Conservation (phyloP, 2,329 filamentous ascomycete species). For the Emergomyces africanus region DNA sequence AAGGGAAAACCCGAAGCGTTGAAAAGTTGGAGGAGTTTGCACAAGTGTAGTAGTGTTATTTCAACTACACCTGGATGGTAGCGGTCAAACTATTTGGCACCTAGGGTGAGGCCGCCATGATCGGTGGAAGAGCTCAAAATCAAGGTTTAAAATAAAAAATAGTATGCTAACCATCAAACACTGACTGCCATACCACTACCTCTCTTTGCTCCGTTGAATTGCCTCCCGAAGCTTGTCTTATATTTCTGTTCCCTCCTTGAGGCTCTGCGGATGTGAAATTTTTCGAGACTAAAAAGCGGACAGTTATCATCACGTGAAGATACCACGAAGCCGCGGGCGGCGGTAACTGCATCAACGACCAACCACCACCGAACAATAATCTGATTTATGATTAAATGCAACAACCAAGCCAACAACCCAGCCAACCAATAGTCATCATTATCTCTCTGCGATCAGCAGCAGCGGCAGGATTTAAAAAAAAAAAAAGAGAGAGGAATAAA, state of each 20-base stretch:
- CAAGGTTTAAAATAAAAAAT: neutral
- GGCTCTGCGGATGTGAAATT: constrained; percentile 14
- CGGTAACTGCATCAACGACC: neutral
- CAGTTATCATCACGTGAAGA: constrained; percentile 31
- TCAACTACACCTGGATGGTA: neutral
- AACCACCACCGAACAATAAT: neutral
- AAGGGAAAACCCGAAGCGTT: neutral
- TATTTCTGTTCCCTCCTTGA: neutral
- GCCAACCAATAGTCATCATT: neutral
- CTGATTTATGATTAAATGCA: neutral
- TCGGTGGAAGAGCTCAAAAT: neutral
- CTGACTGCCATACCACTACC: too few species aligned
- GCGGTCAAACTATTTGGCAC: neutral
- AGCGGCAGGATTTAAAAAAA: neutral
- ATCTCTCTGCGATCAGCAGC: neutral
- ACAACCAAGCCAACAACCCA: neutral
- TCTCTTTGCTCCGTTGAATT: neutral
- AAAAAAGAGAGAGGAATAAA: neutral
- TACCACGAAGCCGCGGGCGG: constrained; percentile 8
- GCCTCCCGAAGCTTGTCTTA: neutral
- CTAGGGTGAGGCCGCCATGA: neutral
- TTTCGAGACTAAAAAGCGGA: constrained; percentile 23
- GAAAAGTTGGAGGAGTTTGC: neutral
- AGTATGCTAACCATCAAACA: neutral
- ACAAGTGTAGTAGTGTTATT: neutral